Evolutionary conservation across 1,284 basidiomycete species (phyloP).

Genomic region (Singerocomus rubriflavus): DNA sequence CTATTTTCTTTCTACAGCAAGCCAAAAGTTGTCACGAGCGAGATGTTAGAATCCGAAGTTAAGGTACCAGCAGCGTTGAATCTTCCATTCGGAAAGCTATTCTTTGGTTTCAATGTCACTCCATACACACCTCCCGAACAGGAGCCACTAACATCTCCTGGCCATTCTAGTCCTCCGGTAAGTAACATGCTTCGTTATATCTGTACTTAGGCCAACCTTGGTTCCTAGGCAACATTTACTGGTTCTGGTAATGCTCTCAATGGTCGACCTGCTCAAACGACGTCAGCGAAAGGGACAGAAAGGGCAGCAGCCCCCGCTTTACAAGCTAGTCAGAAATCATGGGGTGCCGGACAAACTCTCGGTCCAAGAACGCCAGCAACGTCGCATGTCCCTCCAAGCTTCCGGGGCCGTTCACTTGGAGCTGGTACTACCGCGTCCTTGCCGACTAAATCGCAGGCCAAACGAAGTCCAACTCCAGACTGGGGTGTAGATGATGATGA

Average conservation of each 20-base stretch:
- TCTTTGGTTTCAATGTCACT: conserved; percentile 86
- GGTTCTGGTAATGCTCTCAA: conserved; percentile 55
- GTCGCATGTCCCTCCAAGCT: conserved; percentile 35
- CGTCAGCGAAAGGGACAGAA: conserved; percentile 49
- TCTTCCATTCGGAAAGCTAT: conserved; percentile 89
- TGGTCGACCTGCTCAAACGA: conserved; percentile 38
- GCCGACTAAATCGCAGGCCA: conserved; percentile 32
- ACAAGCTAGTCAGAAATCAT: conserved; percentile 35
- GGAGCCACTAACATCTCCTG: conserved; percentile 28
- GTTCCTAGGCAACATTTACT: conserved; percentile 40
- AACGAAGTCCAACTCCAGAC: conserved; percentile 67
- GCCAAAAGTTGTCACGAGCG: conserved; percentile 82
- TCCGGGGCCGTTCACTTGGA: conserved; percentile 41
- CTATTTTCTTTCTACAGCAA: conserved; percentile 50
- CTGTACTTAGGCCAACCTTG: neutral
- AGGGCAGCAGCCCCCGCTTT: conserved; percentile 42
- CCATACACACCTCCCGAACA: conserved; percentile 58
- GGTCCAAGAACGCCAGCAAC: conserved; percentile 40
- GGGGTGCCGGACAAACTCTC: conserved; percentile 61
- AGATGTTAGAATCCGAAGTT: conserved; percentile 69
- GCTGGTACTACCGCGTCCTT: conserved; percentile 53
- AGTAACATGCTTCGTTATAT: conserved; percentile 12
- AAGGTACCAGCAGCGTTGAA: conserved; percentile 89
- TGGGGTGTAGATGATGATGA: conserved; percentile 77
- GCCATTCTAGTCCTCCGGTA: conserved; percentile 27